These are phyloP conservation scores for Fragaria ananassa DNA, from an alignment of 306 rosid species.

Conservation along the genomic window DNA sequence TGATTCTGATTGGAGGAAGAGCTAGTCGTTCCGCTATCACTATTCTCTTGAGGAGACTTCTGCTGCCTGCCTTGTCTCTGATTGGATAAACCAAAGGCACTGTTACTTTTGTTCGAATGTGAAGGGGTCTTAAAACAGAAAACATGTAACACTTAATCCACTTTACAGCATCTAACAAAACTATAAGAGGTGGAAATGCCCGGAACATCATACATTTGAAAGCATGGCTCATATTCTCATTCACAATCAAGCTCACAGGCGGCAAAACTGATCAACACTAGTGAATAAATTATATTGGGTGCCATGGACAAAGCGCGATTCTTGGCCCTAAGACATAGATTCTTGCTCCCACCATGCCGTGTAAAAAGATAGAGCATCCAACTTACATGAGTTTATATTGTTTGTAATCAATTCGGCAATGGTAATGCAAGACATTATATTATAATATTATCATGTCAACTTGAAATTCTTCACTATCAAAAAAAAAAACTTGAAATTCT, in stretches of 20 bases:
- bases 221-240: neutral
- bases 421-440: neutral
- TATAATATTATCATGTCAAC: neutral
- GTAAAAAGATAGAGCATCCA: neutral
- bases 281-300: neutral
- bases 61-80: conserved; percentile 67
- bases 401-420: neutral
- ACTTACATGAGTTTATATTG: neutral
- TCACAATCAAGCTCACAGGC: neutral
- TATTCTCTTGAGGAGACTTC: conserved; percentile 35
- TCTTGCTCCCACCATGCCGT: neutral
- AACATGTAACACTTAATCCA: neutral
- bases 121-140: neutral
- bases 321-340: neutral
- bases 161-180: neutral
- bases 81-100: neutral
- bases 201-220: neutral
- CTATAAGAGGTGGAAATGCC: neutral
- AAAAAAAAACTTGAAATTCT: neutral
- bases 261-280: neutral
- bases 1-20: conserved; percentile 48
- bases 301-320: neutral
- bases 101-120: neutral
- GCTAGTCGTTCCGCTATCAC: conserved; percentile 54
- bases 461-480: neutral